A percentile compares a stretch with the other conserved stretches of the same genome.
Evolutionary conservation across 352 stramenopile species (phyloP).

Genomic region (Globisporangium ultimum): DNA sequence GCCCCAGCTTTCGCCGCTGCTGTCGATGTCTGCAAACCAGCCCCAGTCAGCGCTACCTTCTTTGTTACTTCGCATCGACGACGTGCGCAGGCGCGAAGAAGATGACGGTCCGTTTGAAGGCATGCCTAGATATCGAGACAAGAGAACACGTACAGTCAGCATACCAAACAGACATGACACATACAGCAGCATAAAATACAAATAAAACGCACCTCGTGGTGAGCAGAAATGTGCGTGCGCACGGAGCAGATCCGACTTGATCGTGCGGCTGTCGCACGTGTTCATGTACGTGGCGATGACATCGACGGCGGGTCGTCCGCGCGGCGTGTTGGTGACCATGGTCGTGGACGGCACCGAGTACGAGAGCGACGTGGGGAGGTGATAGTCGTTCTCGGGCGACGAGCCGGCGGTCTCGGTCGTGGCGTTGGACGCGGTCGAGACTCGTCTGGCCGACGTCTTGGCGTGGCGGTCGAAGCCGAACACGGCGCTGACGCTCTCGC

Average conservation of each 20-base stretch:
- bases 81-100: slow-evolving; percentile 44
- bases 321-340: slow-evolving; percentile 58
- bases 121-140: slow-evolving; percentile 10
- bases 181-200: neutral
- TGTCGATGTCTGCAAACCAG: slow-evolving; percentile 88
- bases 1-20: slow-evolving; percentile 77
- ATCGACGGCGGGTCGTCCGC: slow-evolving; percentile 68
- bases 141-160: slow-evolving; percentile 22
- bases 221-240: slow-evolving; percentile 70
- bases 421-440: slow-evolving; percentile 41
- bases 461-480: slow-evolving; percentile 47
- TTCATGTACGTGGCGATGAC: slow-evolving; percentile 91
- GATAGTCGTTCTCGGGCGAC: slow-evolving; percentile 31
- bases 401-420: slow-evolving; percentile 19
- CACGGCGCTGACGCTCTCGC: slow-evolving; percentile 47
- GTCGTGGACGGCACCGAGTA: slow-evolving; percentile 69
- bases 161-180: slow-evolving; percentile 8
- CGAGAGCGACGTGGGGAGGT: slow-evolving; percentile 53
- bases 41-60: slow-evolving; percentile 84
- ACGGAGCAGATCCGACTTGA: slow-evolving; percentile 78
- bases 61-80: slow-evolving; percentile 32
- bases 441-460: slow-evolving; percentile 25
- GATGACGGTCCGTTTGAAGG: slow-evolving; percentile 28
- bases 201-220: slow-evolving; percentile 42
- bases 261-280: slow-evolving; percentile 69